Evolutionary conservation across 2,329 filamentous ascomycete genomes (phyloP).

Genomic region (Sclerotinia sclerotiorum): DNA sequence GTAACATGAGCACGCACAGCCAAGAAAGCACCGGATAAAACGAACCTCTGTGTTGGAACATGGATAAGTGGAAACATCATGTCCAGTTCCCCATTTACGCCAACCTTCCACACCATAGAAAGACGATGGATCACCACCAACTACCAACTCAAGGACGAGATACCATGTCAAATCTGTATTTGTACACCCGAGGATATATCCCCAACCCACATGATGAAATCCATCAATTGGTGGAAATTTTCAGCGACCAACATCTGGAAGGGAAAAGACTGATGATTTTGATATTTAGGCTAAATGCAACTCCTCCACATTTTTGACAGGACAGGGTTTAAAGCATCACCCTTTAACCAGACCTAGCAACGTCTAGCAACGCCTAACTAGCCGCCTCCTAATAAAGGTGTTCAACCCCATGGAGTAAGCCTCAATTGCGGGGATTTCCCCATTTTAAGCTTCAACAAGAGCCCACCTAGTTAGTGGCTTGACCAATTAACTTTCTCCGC

Average conservation of each 20-base stretch:
- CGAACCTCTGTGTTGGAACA: conserved; percentile 17
- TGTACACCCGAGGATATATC: neutral
- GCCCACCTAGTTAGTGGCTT: too few species aligned
- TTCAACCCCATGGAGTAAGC: conserved; percentile 16
- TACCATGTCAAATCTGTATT: conserved; percentile 3
- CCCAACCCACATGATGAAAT: neutral
- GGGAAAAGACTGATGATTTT: conserved; percentile 5
- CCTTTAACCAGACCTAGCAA: neutral
- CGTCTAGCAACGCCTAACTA: neutral
- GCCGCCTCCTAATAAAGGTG: neutral
- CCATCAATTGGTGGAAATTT: conserved; percentile 11
- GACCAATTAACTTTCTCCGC: conserved; percentile 5
- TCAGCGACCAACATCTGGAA: neutral
- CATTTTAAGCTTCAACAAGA: neutral
- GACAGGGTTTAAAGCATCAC: neutral
- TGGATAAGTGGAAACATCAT: neutral
- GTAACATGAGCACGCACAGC: neutral
- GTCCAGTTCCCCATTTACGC: neutral
- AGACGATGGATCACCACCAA: neutral
- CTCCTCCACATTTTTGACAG: conserved; percentile 8
- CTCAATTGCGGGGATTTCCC: conserved; percentile 11
- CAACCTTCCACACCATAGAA: neutral
- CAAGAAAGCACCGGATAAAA: conserved; percentile 15
- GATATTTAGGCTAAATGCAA: neutral
- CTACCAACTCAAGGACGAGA: neutral